Conservation (phyloP, 2,329 filamentous ascomycete species). For the Ophiostoma sp. region DNA sequence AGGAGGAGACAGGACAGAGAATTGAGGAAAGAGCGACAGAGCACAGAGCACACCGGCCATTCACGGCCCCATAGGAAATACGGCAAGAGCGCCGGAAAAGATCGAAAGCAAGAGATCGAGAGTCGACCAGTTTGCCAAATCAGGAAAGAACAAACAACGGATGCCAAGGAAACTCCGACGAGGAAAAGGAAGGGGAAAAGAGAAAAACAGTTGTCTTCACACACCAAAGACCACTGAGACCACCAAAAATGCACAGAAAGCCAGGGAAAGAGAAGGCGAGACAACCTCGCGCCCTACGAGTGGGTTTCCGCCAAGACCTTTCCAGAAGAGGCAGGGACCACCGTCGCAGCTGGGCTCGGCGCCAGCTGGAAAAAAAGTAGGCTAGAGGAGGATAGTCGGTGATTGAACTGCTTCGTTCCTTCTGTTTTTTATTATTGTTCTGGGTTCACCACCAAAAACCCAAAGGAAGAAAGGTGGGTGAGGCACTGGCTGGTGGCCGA, state of each 20-base stretch:
- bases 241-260: not conserved
- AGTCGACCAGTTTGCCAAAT: not conserved
- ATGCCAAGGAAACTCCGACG: not conserved
- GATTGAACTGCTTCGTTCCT: not conserved
- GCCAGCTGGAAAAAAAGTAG: not conserved
- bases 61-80: no score
- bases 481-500: not conserved
- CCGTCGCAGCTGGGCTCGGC: not conserved
- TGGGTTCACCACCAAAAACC: not conserved
- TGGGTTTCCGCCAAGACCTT: not conserved
- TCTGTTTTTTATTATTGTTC: slow-evolving; percentile 5
- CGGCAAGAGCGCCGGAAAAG: not conserved
- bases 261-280: not conserved
- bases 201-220: not conserved
- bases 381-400: not conserved
- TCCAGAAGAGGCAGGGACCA: slow-evolving; percentile 11
- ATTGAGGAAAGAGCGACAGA: not conserved
- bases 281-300: slow-evolving; percentile 1
- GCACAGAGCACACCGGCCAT: not conserved
- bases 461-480: not conserved
- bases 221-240: not conserved
- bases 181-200: not conserved
- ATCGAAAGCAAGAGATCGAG: not conserved
- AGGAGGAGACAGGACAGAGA: not conserved
- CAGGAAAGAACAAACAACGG: not conserved